Conservation (phyloP, 2,329 filamentous ascomycete genomes). For the Pestalotiopsis fici region DNA sequence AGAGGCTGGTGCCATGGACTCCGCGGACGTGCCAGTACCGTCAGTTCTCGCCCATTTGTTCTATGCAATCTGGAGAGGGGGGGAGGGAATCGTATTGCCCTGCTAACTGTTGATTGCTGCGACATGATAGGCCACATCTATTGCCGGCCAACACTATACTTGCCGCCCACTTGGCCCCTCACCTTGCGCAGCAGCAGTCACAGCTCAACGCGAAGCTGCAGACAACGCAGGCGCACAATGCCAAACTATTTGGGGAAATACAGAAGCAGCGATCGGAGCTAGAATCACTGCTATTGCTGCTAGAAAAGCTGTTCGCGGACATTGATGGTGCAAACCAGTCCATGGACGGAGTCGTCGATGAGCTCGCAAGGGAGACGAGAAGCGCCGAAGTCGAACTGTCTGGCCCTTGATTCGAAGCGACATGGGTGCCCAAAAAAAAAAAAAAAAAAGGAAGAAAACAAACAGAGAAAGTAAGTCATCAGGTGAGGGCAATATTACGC, state of each 20-base stretch:
- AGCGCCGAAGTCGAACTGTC: constrained; percentile 42
- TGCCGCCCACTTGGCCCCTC: constrained; percentile 54
- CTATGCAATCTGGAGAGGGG: too few relatives aligned
- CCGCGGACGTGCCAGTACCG: constrained; percentile 42
- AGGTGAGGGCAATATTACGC: background rate
- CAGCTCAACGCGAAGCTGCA: constrained; percentile 59
- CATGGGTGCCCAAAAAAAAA: too few relatives aligned
- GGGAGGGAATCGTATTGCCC: too few relatives aligned
- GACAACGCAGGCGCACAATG: constrained; percentile 59
- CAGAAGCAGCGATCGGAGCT: constrained; percentile 57
- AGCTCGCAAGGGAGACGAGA: constrained; percentile 52
- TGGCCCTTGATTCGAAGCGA: constrained; percentile 1
- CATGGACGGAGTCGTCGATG: constrained; percentile 43
- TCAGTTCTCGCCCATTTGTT: constrained; percentile 29
- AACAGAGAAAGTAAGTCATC: background rate
- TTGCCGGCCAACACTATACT: constrained; percentile 54
- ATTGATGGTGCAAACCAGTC: constrained; percentile 50
- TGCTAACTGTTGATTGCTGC: background rate
- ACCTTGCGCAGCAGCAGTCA: constrained; percentile 53
- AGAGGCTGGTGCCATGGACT: constrained; percentile 24
- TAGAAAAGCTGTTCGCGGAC: constrained; percentile 56
- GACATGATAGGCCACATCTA: constrained; percentile 48
- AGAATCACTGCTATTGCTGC: constrained; percentile 45
- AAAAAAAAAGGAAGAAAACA: too few relatives aligned
- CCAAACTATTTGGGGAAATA: constrained; percentile 51